A percentile compares a stretch with the other conserved stretches of the same genome.
Evolutionary conservation across 768 basidiomycete species (phyloP).

Genomic region (Suillus brevipes): DNA sequence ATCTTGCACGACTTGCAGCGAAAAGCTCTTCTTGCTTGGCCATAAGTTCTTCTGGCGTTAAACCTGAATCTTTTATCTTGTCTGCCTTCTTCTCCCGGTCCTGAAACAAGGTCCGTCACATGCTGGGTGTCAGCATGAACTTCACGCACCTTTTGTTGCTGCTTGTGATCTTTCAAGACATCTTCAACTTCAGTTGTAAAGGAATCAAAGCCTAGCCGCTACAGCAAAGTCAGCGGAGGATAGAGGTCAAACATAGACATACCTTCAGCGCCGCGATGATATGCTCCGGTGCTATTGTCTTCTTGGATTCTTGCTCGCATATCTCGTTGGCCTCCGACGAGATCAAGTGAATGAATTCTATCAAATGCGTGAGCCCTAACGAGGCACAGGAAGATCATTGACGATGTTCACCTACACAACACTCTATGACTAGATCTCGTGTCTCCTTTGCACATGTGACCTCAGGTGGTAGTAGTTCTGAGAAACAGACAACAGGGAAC

Average conservation of each 20-base stretch:
- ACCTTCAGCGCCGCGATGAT: slow-evolving; percentile 91
- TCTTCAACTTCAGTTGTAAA: slow-evolving; percentile 90
- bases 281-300: slow-evolving; percentile 98
- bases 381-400: slow-evolving; percentile 10
- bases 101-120: slow-evolving; percentile 35
- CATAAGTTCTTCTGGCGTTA: slow-evolving; percentile 88
- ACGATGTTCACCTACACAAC: slow-evolving; percentile 91
- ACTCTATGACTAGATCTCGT: slow-evolving; percentile 95
- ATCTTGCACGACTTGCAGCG: slow-evolving; percentile 85
- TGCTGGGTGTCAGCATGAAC: not conserved
- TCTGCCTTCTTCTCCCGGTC: slow-evolving; percentile 92
- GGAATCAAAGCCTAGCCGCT: slow-evolving; percentile 92
- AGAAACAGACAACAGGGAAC: slow-evolving; percentile 6
- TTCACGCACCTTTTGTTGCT: slow-evolving; percentile 79
- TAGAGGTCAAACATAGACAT: slow-evolving; percentile 17
- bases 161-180: slow-evolving; percentile 94
- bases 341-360: slow-evolving; percentile 97
- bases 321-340: slow-evolving; percentile 98
- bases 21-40: slow-evolving; percentile 90
- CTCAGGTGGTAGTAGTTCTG: slow-evolving; percentile 89
- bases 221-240: slow-evolving; percentile 15
- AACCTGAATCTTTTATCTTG: slow-evolving; percentile 82
- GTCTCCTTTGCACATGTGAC: slow-evolving; percentile 93
- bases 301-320: slow-evolving; percentile 97
- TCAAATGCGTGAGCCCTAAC: slow-evolving; percentile 16